phyloP scores from a whole-genome alignment of 2,329 filamentous ascomycete genomes.

The Fusarium keratoplasticum region DNA sequence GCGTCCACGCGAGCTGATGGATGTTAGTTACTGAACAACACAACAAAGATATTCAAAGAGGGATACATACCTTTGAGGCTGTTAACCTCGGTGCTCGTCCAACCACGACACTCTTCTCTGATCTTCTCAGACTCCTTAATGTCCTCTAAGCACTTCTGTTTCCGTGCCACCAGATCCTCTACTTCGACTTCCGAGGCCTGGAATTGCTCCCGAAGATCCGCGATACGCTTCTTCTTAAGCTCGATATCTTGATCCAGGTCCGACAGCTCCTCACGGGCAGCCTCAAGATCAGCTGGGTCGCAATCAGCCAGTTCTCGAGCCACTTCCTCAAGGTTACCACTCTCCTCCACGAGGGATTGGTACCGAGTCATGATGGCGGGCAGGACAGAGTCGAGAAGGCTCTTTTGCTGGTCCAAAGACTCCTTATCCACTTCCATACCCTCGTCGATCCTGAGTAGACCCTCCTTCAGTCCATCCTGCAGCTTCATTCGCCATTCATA shows the following conservation, averaged over 20 bases:
- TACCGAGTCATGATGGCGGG: slow-evolving; percentile 73
- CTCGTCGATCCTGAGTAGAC: slow-evolving; percentile 78
- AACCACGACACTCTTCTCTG: slow-evolving; percentile 89
- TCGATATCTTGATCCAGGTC: slow-evolving; percentile 75
- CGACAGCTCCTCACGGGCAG: slow-evolving; percentile 76
- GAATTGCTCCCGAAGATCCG: slow-evolving; percentile 74
- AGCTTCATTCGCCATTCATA: slow-evolving; percentile 97
- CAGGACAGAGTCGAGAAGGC: slow-evolving; percentile 74
- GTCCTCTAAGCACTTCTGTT: slow-evolving; percentile 75
- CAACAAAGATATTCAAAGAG: neutral
- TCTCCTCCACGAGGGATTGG: slow-evolving; percentile 71
- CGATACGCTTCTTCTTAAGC: slow-evolving; percentile 75
- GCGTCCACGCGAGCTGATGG: slow-evolving; percentile 70
- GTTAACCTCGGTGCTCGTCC: slow-evolving; percentile 85
- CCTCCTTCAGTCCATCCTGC: slow-evolving; percentile 82
- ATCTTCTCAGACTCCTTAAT: slow-evolving; percentile 86
- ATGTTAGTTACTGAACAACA: slow-evolving; percentile 50
- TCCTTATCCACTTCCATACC: slow-evolving; percentile 82
- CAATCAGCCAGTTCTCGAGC: slow-evolving; percentile 81
- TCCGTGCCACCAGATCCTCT: slow-evolving; percentile 72
- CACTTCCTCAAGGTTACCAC: slow-evolving; percentile 75
- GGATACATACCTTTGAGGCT: slow-evolving; percentile 74
- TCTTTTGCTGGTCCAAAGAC: slow-evolving; percentile 74
- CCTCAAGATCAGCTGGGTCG: slow-evolving; percentile 81
- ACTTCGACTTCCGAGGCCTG: slow-evolving; percentile 75